Percentiles rank a stretch among this genome's conserved stretches.
Evolutionary conservation across 352 stramenopile genomes (phyloP).

Genomic region (Globisporangium barbulae): DNA sequence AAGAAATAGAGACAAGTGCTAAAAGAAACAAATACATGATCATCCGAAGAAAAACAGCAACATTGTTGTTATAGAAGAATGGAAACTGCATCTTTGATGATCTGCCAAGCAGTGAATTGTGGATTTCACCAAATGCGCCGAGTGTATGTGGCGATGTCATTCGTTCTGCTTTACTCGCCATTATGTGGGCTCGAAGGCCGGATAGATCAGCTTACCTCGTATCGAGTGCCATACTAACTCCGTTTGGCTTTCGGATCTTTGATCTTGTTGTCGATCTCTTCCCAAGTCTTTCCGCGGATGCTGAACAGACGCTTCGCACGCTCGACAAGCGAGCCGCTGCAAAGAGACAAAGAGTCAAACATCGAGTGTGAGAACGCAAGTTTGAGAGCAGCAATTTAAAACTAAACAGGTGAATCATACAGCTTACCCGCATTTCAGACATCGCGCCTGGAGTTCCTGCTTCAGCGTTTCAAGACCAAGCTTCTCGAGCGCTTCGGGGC

Average conservation of each 20-base stretch:
- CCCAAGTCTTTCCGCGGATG: conserved; percentile 89
- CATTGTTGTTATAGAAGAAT: not conserved
- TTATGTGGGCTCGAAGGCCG: not conserved
- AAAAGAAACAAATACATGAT: conserved; percentile 1
- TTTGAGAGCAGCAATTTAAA: not conserved
- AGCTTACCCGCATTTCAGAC: conserved; percentile 95
- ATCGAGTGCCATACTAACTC: not conserved
- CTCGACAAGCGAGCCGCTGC: conserved; percentile 88
- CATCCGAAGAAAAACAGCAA: not conserved
- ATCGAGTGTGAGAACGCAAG: not conserved
- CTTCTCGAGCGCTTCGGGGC: conserved; percentile 65
- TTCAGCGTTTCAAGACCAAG: conserved; percentile 93
- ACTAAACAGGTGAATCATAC: not conserved
- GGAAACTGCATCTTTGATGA: no score
- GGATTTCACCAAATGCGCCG: no score
- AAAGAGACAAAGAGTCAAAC: conserved; percentile 16
- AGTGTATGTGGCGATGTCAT: no score
- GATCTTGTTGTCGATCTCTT: conserved; percentile 87
- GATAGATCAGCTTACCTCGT: not conserved
- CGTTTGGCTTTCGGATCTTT: conserved; percentile 47
- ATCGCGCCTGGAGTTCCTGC: conserved; percentile 85
- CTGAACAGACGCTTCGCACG: conserved; percentile 90
- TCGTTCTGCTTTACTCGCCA: not conserved
- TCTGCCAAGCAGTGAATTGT: no score
- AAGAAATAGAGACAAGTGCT: conserved; percentile 40